Conservation (phyloP, 1,284 basidiomycete species). For the Apiotrichum veenhuisii region DNA sequence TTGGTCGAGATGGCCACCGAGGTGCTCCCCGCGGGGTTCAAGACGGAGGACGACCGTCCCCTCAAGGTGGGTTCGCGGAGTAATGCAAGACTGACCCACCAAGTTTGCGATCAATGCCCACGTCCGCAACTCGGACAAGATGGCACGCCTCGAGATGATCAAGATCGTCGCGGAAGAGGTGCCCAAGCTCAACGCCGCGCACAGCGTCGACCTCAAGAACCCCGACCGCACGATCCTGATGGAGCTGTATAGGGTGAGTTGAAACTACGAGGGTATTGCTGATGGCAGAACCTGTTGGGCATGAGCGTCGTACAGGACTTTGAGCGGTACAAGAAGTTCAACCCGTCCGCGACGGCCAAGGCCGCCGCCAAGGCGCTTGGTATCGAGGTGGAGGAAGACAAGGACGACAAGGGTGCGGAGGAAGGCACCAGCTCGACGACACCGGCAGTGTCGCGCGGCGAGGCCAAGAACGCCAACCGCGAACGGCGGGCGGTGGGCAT, state of each 20-base stretch:
- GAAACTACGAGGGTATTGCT: too few relatives aligned
- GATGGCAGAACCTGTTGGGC: constrained; percentile 29
- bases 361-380: constrained; percentile 16
- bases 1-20: constrained; percentile 23
- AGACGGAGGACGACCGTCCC: constrained; percentile 4
- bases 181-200: constrained; percentile 24
- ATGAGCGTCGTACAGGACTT: constrained; percentile 38
- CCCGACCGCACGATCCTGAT: constrained; percentile 39
- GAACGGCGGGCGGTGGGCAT: constrained; percentile 11
- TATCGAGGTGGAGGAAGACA: not conserved
- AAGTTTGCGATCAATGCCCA: constrained; percentile 39
- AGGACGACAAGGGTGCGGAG: not conserved
- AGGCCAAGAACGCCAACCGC: constrained; percentile 11
- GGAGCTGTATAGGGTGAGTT: constrained; percentile 35
- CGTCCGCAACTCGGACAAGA: constrained; percentile 31
- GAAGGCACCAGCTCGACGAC: not conserved
- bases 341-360: constrained; percentile 21
- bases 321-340: constrained; percentile 40
- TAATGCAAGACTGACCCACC: not conserved
- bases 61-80: constrained; percentile 10
- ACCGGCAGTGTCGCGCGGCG: not conserved
- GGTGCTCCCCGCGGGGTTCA: constrained; percentile 11
- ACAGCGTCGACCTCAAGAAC: constrained; percentile 40
- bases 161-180: constrained; percentile 38
- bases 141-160: constrained; percentile 43